Evolutionary conservation across 495 filamentous ascomycete species (phyloP), one percentile per base, ranked within the genome.

Genomic region (Penicillium tannophilum): DNA sequence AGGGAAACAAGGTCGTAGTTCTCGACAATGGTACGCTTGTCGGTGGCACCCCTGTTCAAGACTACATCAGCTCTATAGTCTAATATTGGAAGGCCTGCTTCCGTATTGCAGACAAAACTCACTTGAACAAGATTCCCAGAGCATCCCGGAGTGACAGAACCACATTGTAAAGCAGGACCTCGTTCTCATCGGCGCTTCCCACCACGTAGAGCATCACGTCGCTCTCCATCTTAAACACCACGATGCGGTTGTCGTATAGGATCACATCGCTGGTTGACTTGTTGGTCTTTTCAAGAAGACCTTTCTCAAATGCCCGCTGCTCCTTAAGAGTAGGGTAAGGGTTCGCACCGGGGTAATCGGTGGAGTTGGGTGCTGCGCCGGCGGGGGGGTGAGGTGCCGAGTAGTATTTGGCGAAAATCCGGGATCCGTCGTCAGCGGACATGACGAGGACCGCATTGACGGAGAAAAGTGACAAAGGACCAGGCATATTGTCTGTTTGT

Each of bases 151-250:
- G 72, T 5, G 91, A 92, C 55, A 97, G 73, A 45, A 97, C 84
- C 17, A 96, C 93, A 67, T 92, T 94, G 77, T 95, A 98, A 51
- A 99, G 82, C 73, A 99, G 74, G 20, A 99, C 90, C 77, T 99
- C 94, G 71, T 97, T 99, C 79, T 99, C 94, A 28, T 97, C 92
- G 9, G 88, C 83, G 46, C 90, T 87, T 26, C 92, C 92, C 8
- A 98, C 90, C 26, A 97, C 92, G 70, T 97, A 98, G 54, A 98
- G 82, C 86, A 96, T 95, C 28, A 99, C 91, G 74, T 99, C 94
- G 63, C 89, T 90, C 80, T 98, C 94, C 76, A 88, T 88, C 85
- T 98, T 98, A 82, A 96, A 99, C 33, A 98, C 90, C 33, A 98
- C 92, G 35, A 98, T 85, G 62, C 90, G 86, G 76, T 91, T 91